Evolutionary conservation across 768 basidiomycete genomes (phyloP).

Genomic region (Suillus brevipes): DNA sequence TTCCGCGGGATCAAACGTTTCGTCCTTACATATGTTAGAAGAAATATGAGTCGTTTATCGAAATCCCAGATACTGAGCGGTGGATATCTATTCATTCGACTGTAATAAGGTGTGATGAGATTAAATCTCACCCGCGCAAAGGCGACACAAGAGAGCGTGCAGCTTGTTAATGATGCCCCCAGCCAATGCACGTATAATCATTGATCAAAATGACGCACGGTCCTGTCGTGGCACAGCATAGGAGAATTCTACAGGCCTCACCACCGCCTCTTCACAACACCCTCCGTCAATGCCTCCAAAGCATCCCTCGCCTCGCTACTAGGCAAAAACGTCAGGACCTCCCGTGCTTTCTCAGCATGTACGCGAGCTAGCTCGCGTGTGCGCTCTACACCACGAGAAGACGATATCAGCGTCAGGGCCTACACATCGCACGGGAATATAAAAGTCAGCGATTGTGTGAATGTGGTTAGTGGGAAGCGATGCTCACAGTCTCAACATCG

Average conservation of each 20-base stretch:
- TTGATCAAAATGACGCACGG: background rate
- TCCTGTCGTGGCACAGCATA: background rate
- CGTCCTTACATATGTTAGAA: too few species aligned
- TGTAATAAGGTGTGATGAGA: background rate
- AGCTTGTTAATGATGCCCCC: background rate
- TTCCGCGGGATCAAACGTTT: too few species aligned
- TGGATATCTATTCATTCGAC: background rate
- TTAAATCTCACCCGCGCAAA: background rate
- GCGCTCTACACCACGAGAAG: conserved; percentile 71
- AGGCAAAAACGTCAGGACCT: conserved; percentile 68
- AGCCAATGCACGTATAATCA: background rate
- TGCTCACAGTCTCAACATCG: conserved; percentile 74
- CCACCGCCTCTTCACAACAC: conserved; percentile 62
- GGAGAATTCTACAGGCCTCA: conserved; percentile 19
- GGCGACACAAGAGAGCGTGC: background rate
- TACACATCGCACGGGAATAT: conserved; percentile 26
- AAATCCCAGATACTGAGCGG: too few species aligned
- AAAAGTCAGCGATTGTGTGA: background rate
- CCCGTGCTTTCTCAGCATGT: conserved; percentile 77
- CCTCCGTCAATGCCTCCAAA: conserved; percentile 69
- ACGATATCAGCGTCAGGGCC: conserved; percentile 67
- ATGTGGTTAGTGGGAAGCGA: background rate
- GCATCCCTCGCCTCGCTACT: conserved; percentile 79
- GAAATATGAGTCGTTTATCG: too few species aligned
- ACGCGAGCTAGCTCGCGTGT: conserved; percentile 73